phyloP scores from a whole-genome alignment of 2,329 filamentous ascomycete species.

The Aspergillus transmontanensis region DNA sequence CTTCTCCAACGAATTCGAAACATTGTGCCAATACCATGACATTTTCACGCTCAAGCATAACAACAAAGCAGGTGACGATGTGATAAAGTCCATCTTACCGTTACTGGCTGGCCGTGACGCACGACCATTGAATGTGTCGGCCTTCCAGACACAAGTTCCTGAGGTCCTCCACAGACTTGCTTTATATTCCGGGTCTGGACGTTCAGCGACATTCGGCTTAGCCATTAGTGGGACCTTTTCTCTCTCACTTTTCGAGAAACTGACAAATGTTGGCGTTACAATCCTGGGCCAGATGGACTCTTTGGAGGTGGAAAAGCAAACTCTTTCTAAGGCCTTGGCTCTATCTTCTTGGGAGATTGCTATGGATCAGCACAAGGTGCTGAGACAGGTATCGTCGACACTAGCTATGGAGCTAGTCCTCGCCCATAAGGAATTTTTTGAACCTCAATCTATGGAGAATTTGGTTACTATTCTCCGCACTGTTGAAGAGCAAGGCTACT shows the following conservation, averaged over 20 bases:
- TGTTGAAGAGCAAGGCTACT: slow-evolving; percentile 26
- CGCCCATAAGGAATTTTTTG: slow-evolving; percentile 40
- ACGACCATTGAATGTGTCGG: slow-evolving; percentile 36
- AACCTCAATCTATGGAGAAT: slow-evolving; percentile 28
- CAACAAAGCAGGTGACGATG: slow-evolving; percentile 14
- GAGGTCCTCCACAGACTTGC: slow-evolving; percentile 39
- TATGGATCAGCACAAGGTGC: slow-evolving; percentile 52
- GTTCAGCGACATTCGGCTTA: slow-evolving; percentile 35
- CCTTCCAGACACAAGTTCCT: slow-evolving; percentile 36
- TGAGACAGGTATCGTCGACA: slow-evolving; percentile 52
- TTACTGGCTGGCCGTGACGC: slow-evolving; percentile 43
- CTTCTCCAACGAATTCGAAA: slow-evolving; percentile 50
- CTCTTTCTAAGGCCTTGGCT: slow-evolving; percentile 60
- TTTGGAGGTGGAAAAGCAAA: slow-evolving; percentile 66
- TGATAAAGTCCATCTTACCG: slow-evolving; percentile 34
- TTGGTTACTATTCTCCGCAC: slow-evolving; percentile 27
- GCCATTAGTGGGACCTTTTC: slow-evolving; percentile 55
- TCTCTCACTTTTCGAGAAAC: slow-evolving; percentile 57
- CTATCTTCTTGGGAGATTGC: slow-evolving; percentile 53
- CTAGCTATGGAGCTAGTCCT: slow-evolving; percentile 36
- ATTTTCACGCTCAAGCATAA: slow-evolving; percentile 26
- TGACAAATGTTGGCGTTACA: slow-evolving; percentile 56
- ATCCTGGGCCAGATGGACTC: slow-evolving; percentile 63
- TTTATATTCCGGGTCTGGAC: slow-evolving; percentile 37
- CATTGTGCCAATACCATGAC: slow-evolving; percentile 50